phyloP scores from a whole-genome alignment of 257 asterid genomes.

The Jacaranda copaia region DNA sequence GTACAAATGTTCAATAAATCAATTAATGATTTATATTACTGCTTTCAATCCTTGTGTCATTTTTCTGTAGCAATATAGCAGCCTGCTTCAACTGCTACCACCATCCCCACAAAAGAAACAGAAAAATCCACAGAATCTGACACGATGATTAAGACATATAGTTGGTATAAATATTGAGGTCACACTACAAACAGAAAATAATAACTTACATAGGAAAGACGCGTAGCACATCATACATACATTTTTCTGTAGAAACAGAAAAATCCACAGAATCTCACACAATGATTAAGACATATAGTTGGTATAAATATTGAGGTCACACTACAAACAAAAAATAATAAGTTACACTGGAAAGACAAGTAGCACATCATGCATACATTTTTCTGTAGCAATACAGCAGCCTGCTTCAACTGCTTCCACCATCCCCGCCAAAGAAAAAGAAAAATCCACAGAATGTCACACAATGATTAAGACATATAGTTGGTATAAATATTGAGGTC shows the following conservation, averaged over 20 bases:
- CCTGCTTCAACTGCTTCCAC: neutral
- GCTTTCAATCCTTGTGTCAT: neutral
- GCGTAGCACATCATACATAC: too few relatives aligned
- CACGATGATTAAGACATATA: neutral
- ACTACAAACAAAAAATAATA: neutral
- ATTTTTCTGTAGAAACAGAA: too few relatives aligned
- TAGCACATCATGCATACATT: too few relatives aligned
- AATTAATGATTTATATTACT: neutral
- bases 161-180: too few relatives aligned
- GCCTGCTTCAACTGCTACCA: neutral
- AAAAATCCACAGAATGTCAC: neutral
- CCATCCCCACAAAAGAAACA: neutral
- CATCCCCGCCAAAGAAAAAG: neutral
- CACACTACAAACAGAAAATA: neutral
- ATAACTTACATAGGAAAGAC: too few relatives aligned
- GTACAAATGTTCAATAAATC: neutral
- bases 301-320: neutral
- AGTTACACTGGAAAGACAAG: too few relatives aligned
- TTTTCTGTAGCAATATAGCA: neutral
- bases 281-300: neutral
- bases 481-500: neutral
- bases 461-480: neutral
- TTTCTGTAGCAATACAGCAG: neutral
- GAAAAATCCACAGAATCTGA: neutral
- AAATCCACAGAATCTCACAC: neutral